A percentile compares a stretch with the other conserved stretches of the same genome.
phyloP scores from a whole-genome alignment of 805 yeast genomes.

The Metschnikowia colocasiae region DNA sequence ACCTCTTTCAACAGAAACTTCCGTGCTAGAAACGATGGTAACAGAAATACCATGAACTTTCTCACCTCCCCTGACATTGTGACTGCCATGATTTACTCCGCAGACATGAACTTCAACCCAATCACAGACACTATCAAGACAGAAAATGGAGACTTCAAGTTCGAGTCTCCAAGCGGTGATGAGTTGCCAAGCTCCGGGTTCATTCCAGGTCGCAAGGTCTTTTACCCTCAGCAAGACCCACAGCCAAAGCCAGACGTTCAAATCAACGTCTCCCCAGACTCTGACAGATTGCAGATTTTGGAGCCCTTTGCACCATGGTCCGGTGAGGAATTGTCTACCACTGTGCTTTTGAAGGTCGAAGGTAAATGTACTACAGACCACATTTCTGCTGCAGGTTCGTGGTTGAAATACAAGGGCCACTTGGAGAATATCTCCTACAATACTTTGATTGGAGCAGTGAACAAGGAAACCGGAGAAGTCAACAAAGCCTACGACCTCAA shows the following conservation, averaged over 20 bases:
- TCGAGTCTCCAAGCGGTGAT: constrained; percentile 74
- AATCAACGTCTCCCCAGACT: constrained; percentile 76
- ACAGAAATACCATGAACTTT: constrained; percentile 95
- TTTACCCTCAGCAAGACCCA: constrained; percentile 72
- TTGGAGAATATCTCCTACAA: constrained; percentile 92
- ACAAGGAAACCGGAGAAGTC: constrained; percentile 95
- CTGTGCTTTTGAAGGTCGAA: constrained; percentile 82
- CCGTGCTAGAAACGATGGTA: constrained; percentile 97
- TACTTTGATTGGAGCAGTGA: constrained; percentile 94
- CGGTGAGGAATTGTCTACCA: constrained; percentile 75
- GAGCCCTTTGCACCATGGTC: constrained; percentile 88
- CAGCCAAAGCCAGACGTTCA: constrained; percentile 54
- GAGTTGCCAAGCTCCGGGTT: constrained; percentile 84
- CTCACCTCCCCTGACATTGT: constrained; percentile 98
- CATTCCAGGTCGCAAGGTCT: constrained; percentile 65
- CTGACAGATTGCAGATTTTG: constrained; percentile 85
- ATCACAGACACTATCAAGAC: constrained; percentile 75
- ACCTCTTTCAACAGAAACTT: constrained; percentile 97
- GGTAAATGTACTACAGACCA: constrained; percentile 99
- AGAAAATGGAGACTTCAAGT: constrained; percentile 72
- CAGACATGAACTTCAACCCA: constrained; percentile 90
- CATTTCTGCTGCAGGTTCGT: constrained; percentile 97
- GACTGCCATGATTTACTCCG: constrained; percentile 94
- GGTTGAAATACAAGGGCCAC: constrained; percentile 98
- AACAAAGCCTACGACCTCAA: constrained; percentile 85